These are phyloP conservation scores for Microthyrium microscopicum DNA, from an alignment of 2,329 filamentous ascomycete species.

Conservation along the genomic window DNA sequence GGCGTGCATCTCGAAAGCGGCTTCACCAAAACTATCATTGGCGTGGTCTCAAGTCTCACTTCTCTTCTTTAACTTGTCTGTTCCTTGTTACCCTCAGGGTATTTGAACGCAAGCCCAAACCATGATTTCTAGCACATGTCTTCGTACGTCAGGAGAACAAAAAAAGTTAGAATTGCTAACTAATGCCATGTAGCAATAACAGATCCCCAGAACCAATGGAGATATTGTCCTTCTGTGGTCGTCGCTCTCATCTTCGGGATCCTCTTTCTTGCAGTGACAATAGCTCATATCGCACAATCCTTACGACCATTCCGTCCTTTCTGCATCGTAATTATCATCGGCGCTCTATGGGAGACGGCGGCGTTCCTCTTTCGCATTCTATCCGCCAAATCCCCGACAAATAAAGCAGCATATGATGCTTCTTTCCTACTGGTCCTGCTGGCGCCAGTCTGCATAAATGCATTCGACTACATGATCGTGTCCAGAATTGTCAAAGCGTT, in stretches of 20 bases:
- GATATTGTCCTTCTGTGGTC: not conserved
- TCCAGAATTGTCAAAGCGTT: slow-evolving; percentile 25
- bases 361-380: slow-evolving; percentile 25
- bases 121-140: too few relatives aligned
- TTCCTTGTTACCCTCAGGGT: too few relatives aligned
- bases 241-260: not conserved
- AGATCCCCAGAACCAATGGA: not conserved
- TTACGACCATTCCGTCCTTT: slow-evolving; percentile 20
- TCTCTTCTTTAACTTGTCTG: too few relatives aligned
- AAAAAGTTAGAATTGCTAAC: not conserved
- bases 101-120: too few relatives aligned
- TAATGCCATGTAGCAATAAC: not conserved
- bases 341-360: slow-evolving; percentile 24
- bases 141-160: too few relatives aligned
- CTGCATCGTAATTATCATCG: slow-evolving; percentile 30
- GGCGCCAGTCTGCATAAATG: slow-evolving; percentile 23
- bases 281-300: slow-evolving; percentile 8
- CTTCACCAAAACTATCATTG: too few relatives aligned
- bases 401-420: slow-evolving; percentile 15
- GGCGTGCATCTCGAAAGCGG: too few relatives aligned
- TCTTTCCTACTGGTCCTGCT: slow-evolving; percentile 9
- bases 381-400: slow-evolving; percentile 24
- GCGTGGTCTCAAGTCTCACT: too few relatives aligned
- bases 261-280: slow-evolving; percentile 3
- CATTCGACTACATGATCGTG: slow-evolving; percentile 25